Conservation (phyloP, 1,284 basidiomycete genomes). For the Fomitopsis pinicola region DNA sequence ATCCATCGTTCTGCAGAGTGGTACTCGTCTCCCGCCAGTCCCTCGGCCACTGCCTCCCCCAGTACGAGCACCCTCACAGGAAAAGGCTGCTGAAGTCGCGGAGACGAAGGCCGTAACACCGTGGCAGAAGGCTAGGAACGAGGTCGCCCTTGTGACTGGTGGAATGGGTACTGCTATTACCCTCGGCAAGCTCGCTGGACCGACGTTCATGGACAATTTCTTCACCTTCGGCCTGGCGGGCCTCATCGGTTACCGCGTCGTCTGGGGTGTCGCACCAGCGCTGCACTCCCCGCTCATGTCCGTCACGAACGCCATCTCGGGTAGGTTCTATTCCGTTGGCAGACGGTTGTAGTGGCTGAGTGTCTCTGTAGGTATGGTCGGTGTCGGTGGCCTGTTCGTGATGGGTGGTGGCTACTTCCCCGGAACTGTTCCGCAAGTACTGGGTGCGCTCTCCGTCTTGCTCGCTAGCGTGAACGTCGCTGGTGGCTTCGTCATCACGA, state of each 20-base stretch:
- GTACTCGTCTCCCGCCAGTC: slow-evolving; percentile 59
- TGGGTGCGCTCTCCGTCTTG: slow-evolving; percentile 78
- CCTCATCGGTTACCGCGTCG: slow-evolving; percentile 80
- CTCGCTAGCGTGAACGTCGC: slow-evolving; percentile 82
- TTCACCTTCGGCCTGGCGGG: slow-evolving; percentile 82
- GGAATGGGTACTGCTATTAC: slow-evolving; percentile 72
- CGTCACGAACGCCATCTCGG: slow-evolving; percentile 81
- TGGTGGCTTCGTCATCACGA: slow-evolving; percentile 80
- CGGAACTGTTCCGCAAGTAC: slow-evolving; percentile 69
- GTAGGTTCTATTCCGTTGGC: slow-evolving; percentile 22
- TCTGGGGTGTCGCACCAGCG: slow-evolving; percentile 84
- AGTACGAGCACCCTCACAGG: slow-evolving; percentile 42
- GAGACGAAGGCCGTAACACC: slow-evolving; percentile 67
- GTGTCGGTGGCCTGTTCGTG: slow-evolving; percentile 80
- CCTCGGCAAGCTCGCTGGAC: slow-evolving; percentile 73
- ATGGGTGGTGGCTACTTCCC: slow-evolving; percentile 87
- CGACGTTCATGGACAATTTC: slow-evolving; percentile 81
- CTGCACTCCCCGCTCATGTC: slow-evolving; percentile 82
- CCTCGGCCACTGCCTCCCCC: slow-evolving; percentile 60
- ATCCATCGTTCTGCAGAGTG: slow-evolving; percentile 70
- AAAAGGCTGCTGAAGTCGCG: slow-evolving; percentile 47
- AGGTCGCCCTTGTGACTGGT: slow-evolving; percentile 66
- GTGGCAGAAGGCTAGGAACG: slow-evolving; percentile 74
- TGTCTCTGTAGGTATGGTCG: slow-evolving; percentile 55
- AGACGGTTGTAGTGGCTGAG: background rate